phyloP scores from a whole-genome alignment of 805 yeast species.

The Candida sithepensis region DNA sequence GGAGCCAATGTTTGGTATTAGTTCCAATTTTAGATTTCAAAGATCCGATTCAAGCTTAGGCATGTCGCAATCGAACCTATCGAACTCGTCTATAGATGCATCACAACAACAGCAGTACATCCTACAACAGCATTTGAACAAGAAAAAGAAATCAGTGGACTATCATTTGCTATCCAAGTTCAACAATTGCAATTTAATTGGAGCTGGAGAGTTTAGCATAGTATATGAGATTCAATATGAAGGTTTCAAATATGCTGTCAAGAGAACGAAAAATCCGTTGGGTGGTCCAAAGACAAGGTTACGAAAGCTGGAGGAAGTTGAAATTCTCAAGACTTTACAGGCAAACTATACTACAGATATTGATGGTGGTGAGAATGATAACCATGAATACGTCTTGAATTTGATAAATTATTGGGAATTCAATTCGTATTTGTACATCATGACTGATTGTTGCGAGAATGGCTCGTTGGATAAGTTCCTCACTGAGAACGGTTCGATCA shows the following conservation, averaged over 20 bases:
- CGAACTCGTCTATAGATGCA: background rate
- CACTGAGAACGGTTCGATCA: constrained; percentile 68
- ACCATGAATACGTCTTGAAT: constrained; percentile 74
- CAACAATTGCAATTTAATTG: constrained; percentile 68
- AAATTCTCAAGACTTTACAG: constrained; percentile 47
- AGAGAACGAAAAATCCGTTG: constrained; percentile 70
- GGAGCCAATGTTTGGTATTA: constrained; percentile 18
- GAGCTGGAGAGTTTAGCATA: constrained; percentile 84
- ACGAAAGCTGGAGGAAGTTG: constrained; percentile 72
- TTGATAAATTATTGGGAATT: constrained; percentile 85
- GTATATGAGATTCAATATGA: constrained; percentile 80
- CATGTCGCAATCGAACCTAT: constrained; percentile 5
- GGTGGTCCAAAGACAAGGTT: constrained; percentile 55
- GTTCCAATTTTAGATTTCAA: constrained; percentile 6
- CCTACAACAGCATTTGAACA: constrained; percentile 5
- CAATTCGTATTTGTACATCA: constrained; percentile 72
- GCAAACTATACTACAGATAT: constrained; percentile 31
- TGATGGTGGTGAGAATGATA: constrained; percentile 31
- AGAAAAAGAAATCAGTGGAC: constrained; percentile 27
- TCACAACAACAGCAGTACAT: constrained; percentile 10
- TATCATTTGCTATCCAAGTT: constrained; percentile 46
- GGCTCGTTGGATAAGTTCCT: constrained; percentile 84
- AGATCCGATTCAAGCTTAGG: constrained; percentile 5
- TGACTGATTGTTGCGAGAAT: constrained; percentile 92
- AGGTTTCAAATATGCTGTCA: constrained; percentile 75